Evolutionary conservation across 371 early-diverging fungal species (phyloP).

Genomic region (Mortierella polycephala): DNA sequence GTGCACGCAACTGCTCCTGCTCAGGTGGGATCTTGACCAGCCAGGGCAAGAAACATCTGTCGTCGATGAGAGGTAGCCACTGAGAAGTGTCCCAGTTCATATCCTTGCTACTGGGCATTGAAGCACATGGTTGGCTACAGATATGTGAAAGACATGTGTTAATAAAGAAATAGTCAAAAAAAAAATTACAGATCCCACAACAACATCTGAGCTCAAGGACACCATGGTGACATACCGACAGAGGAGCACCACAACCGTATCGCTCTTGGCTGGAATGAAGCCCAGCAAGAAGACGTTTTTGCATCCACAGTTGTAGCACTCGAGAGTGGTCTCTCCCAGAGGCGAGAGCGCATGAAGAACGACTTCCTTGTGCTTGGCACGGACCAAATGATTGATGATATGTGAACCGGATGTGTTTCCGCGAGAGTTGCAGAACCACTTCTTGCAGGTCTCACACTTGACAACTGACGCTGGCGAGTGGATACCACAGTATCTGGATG

Average conservation of each 20-base stretch:
- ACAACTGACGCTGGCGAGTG: conserved; percentile 91
- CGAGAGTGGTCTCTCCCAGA: conserved; percentile 92
- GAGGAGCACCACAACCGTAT: conserved; percentile 96
- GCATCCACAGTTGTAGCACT: conserved; percentile 97
- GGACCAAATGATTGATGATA: conserved; percentile 95
- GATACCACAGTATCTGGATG: conserved; percentile 87
- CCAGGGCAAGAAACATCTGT: conserved; percentile 94
- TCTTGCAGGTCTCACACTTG: conserved; percentile 93
- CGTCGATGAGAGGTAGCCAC: conserved; percentile 97
- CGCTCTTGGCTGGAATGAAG: conserved; percentile 97
- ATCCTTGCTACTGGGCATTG: conserved; percentile 89
- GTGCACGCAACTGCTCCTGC: conserved; percentile 86
- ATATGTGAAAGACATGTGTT: conserved; percentile 1
- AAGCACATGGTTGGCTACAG: conserved; percentile 90
- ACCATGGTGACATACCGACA: conserved; percentile 75
- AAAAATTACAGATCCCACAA: neutral
- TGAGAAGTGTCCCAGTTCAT: conserved; percentile 96
- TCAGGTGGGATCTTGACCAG: conserved; percentile 92
- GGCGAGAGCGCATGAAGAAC: conserved; percentile 90
- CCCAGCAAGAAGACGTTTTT: conserved; percentile 97
- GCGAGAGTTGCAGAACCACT: conserved; percentile 98
- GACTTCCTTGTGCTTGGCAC: conserved; percentile 95
- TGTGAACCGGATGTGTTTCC: conserved; percentile 95
- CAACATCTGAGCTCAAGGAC: neutral
- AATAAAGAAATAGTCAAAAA: neutral